Evolutionary conservation across 768 basidiomycete genomes (phyloP), one percentile per base, ranked within the genome.

Genomic region (Podaxis sp.): DNA sequence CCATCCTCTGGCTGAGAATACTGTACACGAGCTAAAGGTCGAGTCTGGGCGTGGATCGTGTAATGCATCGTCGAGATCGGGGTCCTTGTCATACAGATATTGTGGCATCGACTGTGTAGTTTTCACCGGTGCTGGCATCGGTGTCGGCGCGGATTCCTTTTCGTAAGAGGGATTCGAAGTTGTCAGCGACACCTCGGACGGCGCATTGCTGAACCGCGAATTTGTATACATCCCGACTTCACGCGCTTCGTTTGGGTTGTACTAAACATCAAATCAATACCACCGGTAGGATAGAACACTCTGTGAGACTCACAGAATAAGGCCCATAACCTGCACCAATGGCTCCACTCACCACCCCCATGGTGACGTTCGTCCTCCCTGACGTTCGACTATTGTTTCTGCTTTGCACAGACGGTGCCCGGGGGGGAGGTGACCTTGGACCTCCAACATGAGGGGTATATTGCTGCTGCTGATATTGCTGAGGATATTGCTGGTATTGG

Each of bases 41-140:
- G 61, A 46, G 57, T 88, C 89, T 58, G 90, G 84, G 77, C 93
- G 91, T 50, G 87, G 93, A 78, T 93, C 91, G 73, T 98, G 96
- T 22, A 98, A 81, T 22, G 86, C 83, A 72, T 98, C 96, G 77
- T 97, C 95, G 17, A 90, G 80, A 71, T 96, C 94, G 8, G 93
- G 88, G 61, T 94, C 93, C 70, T 83, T 86, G 72, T 93, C 92
- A 88, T 90, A 93, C 67, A 87, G 69, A 70, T 85, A 89, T 68
- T 86, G 81, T 15, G 89, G 90, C 4, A 91, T 81, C 0, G 89
- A 85, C 8, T 61, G 52, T 19, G 84, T 81, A 8, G 85, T 87
- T 65, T 62, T 61, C 47, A 55, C 40, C 2, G 83, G 77, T 66
- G 77, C 72, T 24, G 78, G 68, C 1, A 68, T 63, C 19, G 70